Evolutionary conservation across 495 filamentous ascomycete species (phyloP).

Genomic region (Podospora anserina): DNA sequence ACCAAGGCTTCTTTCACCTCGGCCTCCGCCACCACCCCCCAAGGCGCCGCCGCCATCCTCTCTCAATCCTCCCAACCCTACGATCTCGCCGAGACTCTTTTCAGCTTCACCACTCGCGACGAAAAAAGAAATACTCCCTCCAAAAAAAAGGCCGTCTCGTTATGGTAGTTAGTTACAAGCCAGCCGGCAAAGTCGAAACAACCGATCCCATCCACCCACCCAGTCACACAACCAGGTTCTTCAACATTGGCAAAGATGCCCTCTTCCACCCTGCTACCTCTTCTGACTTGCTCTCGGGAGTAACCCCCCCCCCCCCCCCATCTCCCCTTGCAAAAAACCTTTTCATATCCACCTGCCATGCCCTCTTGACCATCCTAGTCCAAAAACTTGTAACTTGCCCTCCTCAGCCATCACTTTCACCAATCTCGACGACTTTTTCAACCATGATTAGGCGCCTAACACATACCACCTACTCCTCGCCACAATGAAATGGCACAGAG

Average conservation of each 20-base stretch:
- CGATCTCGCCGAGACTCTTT: constrained; percentile 44
- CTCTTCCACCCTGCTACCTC: constrained; percentile 35
- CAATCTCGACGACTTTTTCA: constrained; percentile 49
- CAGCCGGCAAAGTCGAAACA: constrained; percentile 43
- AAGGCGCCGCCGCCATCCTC: constrained; percentile 41
- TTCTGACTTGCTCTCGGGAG: constrained; percentile 34
- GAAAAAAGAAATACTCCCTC: constrained; percentile 52
- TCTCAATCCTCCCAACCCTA: constrained; percentile 48
- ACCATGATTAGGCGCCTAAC: constrained; percentile 56
- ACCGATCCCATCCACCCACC: constrained; percentile 55
- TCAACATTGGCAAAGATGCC: constrained; percentile 56
- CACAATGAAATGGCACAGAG: constrained; percentile 24
- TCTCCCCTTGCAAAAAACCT: constrained; percentile 43
- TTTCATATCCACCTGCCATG: constrained; percentile 53
- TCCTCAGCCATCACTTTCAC: constrained; percentile 40
- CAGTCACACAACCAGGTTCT: constrained; percentile 58
- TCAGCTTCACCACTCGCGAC: constrained; percentile 50
- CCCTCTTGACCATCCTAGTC: too few species aligned
- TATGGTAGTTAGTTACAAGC: constrained; percentile 54
- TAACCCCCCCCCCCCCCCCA: constrained; percentile 48
- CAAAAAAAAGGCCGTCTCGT: constrained; percentile 26
- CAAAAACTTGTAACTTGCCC: too few species aligned
- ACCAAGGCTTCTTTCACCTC: constrained; percentile 64
- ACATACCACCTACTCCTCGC: constrained; percentile 20
- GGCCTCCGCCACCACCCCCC: constrained; percentile 43